Conservation (phyloP, 257 asterid species). For the Leonotis leonurus region DNA sequence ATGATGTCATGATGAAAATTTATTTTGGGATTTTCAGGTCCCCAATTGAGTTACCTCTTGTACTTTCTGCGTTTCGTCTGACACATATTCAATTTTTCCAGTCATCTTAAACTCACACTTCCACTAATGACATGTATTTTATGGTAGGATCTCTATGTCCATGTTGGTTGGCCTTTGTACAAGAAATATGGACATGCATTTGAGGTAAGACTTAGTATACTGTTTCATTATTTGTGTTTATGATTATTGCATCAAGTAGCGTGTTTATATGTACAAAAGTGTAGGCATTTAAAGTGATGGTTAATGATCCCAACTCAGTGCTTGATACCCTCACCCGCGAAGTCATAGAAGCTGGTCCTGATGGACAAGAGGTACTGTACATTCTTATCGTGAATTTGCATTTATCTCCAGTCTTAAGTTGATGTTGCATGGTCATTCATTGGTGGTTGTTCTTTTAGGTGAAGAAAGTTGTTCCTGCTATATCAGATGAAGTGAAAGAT, state of each 20-base stretch:
- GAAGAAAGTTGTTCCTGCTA: slow-evolving; percentile 74
- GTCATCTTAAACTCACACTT: background rate
- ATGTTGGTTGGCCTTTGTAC: slow-evolving; percentile 94
- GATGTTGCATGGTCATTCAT: background rate
- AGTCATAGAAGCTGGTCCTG: slow-evolving; percentile 82
- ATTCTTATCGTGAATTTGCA: background rate
- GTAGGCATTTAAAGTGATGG: slow-evolving; percentile 83
- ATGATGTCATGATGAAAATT: background rate
- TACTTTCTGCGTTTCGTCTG: background rate
- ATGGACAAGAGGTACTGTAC: slow-evolving; percentile 69
- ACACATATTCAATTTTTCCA: background rate
- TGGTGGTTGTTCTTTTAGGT: slow-evolving; percentile 34
- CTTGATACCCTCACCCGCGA: slow-evolving; percentile 90
- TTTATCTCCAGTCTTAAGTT: background rate
- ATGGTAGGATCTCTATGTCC: slow-evolving; percentile 81
- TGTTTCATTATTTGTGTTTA: background rate
- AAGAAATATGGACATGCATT: slow-evolving; percentile 91
- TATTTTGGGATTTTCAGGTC: background rate
- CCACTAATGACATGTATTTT: slow-evolving; percentile 12
- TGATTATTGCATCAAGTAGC: background rate
- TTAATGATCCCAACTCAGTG: slow-evolving; percentile 83
- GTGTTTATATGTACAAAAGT: background rate
- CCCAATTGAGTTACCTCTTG: background rate
- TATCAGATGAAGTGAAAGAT: slow-evolving; percentile 73
- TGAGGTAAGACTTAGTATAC: slow-evolving; percentile 51